Percentiles rank a stretch among this genome's conserved stretches.
Evolutionary conservation across 1,284 basidiomycete genomes (phyloP).

Genomic region (Mycena sp.): DNA sequence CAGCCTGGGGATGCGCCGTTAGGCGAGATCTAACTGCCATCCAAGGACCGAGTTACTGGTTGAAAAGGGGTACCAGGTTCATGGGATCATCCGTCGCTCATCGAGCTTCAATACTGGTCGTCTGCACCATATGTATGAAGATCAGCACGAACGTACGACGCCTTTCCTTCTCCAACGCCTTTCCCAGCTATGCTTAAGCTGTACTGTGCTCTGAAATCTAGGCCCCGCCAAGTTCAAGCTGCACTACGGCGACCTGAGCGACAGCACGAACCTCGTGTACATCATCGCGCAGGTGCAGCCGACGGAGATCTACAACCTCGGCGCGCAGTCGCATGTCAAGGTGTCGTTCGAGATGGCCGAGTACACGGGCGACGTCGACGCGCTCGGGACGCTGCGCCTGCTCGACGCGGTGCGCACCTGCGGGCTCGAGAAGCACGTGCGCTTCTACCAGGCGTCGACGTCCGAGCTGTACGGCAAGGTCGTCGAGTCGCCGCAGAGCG

Average conservation of each 20-base stretch:
- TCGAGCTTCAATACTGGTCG: constrained; percentile 95
- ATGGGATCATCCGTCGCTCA: constrained; percentile 92
- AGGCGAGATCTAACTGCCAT: constrained; percentile 22
- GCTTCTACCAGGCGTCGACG: constrained; percentile 94
- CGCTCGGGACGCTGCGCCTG: constrained; percentile 88
- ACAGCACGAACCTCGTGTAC: constrained; percentile 94
- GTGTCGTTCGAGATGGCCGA: constrained; percentile 98
- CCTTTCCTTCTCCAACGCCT: neutral
- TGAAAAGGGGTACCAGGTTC: constrained; percentile 90
- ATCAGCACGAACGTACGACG: constrained; percentile 79
- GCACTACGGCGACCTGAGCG: constrained; percentile 92
- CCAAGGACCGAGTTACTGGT: constrained; percentile 83
- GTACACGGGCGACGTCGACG: constrained; percentile 95
- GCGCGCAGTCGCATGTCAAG: constrained; percentile 96
- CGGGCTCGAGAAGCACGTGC: constrained; percentile 85
- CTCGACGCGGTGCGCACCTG: constrained; percentile 94
- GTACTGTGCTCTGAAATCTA: constrained; percentile 41
- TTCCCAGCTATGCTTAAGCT: constrained; percentile 9
- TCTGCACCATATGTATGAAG: constrained; percentile 89
- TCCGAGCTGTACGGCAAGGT: constrained; percentile 95
- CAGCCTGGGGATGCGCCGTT: constrained; percentile 18
- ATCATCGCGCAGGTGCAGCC: constrained; percentile 92
- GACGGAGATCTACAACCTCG: constrained; percentile 94
- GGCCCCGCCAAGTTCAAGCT: constrained; percentile 84
- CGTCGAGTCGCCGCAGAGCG: constrained; percentile 89